Base-by-base conservation (phyloP, 176 grass and related monocot species). In the Rhynchospora tenuis region DNA sequence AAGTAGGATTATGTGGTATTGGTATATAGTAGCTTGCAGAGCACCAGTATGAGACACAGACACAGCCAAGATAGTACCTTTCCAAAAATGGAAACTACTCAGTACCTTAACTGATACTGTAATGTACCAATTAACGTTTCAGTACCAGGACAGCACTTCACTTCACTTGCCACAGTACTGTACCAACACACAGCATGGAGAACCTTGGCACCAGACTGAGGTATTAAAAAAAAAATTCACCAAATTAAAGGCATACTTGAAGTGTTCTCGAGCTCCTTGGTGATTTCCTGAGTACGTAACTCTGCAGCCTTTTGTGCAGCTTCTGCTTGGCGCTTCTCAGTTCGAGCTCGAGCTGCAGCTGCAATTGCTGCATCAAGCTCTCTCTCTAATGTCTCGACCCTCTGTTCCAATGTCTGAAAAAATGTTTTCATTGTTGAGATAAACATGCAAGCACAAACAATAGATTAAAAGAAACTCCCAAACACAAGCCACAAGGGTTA, bases 181-280 rank as follows among this genome's bases (percentile, higher is more conserved):
- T 28, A 52, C 10, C 29, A 33, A 28, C 2, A 28, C 29, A 9
- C 8, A 59, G 1, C 0, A 56, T 28, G 28, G 17, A 31, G 56
- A 29, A 58, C 52, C 48, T 79, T 15, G 31, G 7, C 17, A 54
- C 24, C 55, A 59, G 52, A 56, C 54, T 42, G 4, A 81, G 9
- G 55, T 62, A 62, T 3, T 2, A 43, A 52, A 22, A 16, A 31
- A 47, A 73, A 1, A 73, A 44, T 23, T 28, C 65, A 69, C 46
- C 33, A 78, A 58, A 65, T 14, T 9, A 57, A 7, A 77, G 63
- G 38, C 84, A 84, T 93, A 98, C 92, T 98, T 81, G 95, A 76
- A n/a, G 95, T 98, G 62, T 98, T 98, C 70, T 98, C 95, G 12
- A 98, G 86, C 80, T 98, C 95, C 72, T 91, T 95, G 8, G 89